These are phyloP conservation scores for Capsicum pubescens DNA, from an alignment of 257 asterid species.

Conservation along the genomic window DNA sequence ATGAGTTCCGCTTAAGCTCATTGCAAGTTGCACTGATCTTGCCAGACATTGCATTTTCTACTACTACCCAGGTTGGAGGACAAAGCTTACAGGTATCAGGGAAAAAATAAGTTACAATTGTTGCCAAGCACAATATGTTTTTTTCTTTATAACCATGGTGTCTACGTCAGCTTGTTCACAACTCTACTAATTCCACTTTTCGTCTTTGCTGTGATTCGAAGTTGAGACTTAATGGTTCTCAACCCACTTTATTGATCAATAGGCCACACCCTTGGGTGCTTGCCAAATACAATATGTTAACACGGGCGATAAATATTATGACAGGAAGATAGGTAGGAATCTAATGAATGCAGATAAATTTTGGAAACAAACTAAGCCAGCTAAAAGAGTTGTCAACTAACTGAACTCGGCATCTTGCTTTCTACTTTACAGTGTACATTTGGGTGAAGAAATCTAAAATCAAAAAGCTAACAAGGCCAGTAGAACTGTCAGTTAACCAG, in stretches of 20 bases:
- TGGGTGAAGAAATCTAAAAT: not conserved
- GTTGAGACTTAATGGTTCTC: no score
- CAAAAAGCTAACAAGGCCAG: constrained; percentile 30
- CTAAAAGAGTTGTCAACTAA: not conserved
- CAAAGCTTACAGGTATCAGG: no score
- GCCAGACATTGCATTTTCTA: not conserved
- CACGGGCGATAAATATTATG: not conserved
- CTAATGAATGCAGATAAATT: not conserved
- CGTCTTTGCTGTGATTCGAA: no score
- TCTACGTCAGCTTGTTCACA: no score
- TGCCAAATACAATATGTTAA: no score
- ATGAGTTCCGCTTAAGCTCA: not conserved
- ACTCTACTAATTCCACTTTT: no score
- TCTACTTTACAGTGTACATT: constrained; percentile 27
- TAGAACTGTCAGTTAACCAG: not conserved
- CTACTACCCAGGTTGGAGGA: not conserved
- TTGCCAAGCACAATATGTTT: no score
- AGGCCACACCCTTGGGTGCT: no score
- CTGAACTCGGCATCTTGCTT: not conserved
- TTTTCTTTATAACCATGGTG: no score
- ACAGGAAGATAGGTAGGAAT: not conserved
- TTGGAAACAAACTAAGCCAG: not conserved
- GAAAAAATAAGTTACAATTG: no score
- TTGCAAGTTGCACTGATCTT: not conserved
- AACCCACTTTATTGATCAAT: no score